Percentiles rank a stretch among this genome's conserved stretches.
Evolutionary conservation across 768 basidiomycete species (phyloP).

Genomic region (Collybia sp.): DNA sequence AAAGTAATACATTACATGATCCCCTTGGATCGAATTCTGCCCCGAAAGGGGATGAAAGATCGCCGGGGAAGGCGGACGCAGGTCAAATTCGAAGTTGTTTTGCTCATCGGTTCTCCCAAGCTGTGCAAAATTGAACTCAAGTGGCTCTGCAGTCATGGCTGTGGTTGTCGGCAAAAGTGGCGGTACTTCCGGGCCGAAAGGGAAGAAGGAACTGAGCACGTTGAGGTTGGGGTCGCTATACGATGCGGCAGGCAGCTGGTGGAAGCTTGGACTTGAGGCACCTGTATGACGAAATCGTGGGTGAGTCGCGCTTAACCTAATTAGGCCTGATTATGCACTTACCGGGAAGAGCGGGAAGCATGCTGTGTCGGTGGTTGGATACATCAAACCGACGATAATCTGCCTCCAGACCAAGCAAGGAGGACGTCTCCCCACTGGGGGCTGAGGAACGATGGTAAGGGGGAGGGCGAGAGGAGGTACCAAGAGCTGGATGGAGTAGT

Average conservation of each 20-base stretch:
- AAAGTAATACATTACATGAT: constrained; percentile 73
- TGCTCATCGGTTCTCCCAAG: constrained; percentile 25
- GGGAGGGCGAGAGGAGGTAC: constrained; percentile 19
- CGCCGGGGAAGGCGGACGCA: constrained; percentile 18
- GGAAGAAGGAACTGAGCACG: constrained; percentile 24
- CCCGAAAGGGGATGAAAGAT: constrained; percentile 20
- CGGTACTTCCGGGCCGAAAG: constrained; percentile 21
- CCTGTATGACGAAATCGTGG: constrained; percentile 20
- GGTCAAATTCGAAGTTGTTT: constrained; percentile 26
- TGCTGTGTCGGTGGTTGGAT: constrained; percentile 14
- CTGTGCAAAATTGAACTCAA: constrained; percentile 27
- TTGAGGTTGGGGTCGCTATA: constrained; percentile 27
- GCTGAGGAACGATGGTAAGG: constrained; percentile 27
- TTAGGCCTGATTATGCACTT: constrained; percentile 15
- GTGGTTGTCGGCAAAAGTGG: constrained; percentile 21
- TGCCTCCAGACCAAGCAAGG: constrained; percentile 16
- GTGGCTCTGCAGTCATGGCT: constrained; percentile 20
- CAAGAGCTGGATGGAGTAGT: constrained; percentile 28
- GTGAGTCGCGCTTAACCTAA: constrained; percentile 11
- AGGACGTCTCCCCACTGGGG: constrained; percentile 11
- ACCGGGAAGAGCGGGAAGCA: constrained; percentile 43
- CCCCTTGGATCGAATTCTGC: constrained; percentile 42
- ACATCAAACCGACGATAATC: constrained; percentile 16
- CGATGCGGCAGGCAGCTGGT: constrained; percentile 26
- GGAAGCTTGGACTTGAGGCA: constrained; percentile 32